A percentile compares a stretch with the other conserved stretches of the same genome.
These are phyloP conservation scores for Nigrograna mackinnonii DNA, from an alignment of 2,329 filamentous ascomycete species.

Conservation along the genomic window DNA sequence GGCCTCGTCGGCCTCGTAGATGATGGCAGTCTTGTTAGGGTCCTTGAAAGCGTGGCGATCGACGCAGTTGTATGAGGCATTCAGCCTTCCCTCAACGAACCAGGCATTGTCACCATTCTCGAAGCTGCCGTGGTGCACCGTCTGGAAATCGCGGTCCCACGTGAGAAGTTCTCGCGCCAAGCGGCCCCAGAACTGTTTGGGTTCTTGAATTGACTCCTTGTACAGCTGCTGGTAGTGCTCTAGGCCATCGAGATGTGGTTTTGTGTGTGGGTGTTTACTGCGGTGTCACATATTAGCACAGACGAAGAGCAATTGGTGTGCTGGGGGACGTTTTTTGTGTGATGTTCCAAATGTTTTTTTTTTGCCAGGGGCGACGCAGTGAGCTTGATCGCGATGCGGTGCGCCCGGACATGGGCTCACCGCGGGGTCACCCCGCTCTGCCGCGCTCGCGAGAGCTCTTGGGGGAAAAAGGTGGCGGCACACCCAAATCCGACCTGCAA, in stretches of 20 bases:
- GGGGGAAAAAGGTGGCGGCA: background rate
- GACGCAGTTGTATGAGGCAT: conserved; percentile 96
- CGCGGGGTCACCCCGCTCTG: conserved; percentile 40
- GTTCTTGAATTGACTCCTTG: conserved; percentile 85
- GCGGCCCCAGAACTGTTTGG: conserved; percentile 86
- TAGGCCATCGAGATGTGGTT: conserved; percentile 62
- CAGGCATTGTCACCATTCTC: conserved; percentile 83
- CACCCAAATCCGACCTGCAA: background rate
- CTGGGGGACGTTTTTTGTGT: background rate
- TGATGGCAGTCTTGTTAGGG: conserved; percentile 91
- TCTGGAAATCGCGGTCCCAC: conserved; percentile 92
- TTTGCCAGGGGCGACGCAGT: too few species aligned
- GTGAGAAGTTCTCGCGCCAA: conserved; percentile 86
- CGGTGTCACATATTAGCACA: conserved; percentile 15
- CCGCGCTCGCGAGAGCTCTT: conserved; percentile 10
- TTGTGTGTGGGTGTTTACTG: conserved; percentile 62
- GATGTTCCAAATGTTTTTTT: too few species aligned
- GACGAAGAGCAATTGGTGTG: background rate
- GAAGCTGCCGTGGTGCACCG: conserved; percentile 78
- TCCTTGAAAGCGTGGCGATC: conserved; percentile 96
- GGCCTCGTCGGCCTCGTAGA: conserved; percentile 96
- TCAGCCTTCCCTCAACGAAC: conserved; percentile 92
- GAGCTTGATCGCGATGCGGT: conserved; percentile 11
- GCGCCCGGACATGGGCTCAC: conserved; percentile 4
- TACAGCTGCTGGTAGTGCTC: conserved; percentile 68